phyloP scores from a whole-genome alignment of 2,329 filamentous ascomycete species.

The Nemania sp. region DNA sequence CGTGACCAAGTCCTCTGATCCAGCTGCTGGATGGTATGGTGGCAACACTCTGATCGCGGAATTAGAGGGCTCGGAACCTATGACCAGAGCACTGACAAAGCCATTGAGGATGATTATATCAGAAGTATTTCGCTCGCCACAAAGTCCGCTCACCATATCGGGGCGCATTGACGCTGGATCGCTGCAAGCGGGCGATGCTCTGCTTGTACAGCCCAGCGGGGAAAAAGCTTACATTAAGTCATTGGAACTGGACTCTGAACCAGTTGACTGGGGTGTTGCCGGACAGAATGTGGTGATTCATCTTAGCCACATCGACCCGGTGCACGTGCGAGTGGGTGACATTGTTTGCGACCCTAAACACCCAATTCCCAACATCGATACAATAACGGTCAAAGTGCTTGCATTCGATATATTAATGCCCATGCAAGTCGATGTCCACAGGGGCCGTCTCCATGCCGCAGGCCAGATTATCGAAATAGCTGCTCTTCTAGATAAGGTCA shows the following conservation, averaged over 20 bases:
- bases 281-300: slow-evolving; percentile 88
- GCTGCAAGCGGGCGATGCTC: slow-evolving; percentile 79
- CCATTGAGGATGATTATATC: slow-evolving; percentile 84
- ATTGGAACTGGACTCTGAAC: slow-evolving; percentile 73
- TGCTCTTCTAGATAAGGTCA: slow-evolving; percentile 77
- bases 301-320: slow-evolving; percentile 79
- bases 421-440: slow-evolving; percentile 85
- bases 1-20: slow-evolving; percentile 58
- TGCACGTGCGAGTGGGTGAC: slow-evolving; percentile 81
- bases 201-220: slow-evolving; percentile 78
- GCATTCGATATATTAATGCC: slow-evolving; percentile 90
- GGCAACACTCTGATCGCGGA: slow-evolving; percentile 81
- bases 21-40: slow-evolving; percentile 73
- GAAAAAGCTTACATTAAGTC: slow-evolving; percentile 82
- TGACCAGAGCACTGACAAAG: slow-evolving; percentile 70
- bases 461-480: slow-evolving; percentile 74
- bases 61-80: slow-evolving; percentile 79
- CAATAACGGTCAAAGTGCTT: slow-evolving; percentile 80
- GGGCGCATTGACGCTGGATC: slow-evolving; percentile 85
- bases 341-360: slow-evolving; percentile 74
- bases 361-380: slow-evolving; percentile 71
- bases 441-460: slow-evolving; percentile 78
- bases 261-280: slow-evolving; percentile 86
- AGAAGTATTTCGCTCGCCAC: slow-evolving; percentile 81
- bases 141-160: slow-evolving; percentile 81